Evolutionary conservation across 176 grass and related monocot genomes (phyloP).

Genomic region (Chrysopogon serrulatus): DNA sequence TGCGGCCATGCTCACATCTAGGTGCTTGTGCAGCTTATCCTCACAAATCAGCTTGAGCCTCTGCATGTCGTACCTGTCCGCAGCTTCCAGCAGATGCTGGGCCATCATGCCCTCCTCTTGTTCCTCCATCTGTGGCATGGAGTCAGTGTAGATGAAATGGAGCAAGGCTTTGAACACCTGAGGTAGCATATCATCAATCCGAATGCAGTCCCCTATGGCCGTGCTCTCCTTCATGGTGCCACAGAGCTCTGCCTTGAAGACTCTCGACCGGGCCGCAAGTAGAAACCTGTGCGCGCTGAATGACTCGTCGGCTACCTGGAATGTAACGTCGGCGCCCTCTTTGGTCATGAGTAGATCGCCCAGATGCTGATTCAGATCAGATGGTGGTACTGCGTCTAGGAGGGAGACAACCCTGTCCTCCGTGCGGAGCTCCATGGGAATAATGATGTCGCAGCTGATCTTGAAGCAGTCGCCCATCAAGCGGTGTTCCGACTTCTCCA

Average conservation of each 20-base stretch:
- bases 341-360: not conserved
- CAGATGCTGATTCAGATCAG: conserved; percentile 22
- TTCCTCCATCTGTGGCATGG: conserved; percentile 8
- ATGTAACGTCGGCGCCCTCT: conserved; percentile 26
- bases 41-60: too few species aligned
- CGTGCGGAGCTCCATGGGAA: not conserved
- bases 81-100: conserved; percentile 34
- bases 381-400: not conserved
- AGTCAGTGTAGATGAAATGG: conserved; percentile 32
- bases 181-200: not conserved
- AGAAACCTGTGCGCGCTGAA: conserved; percentile 18
- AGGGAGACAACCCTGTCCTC: not conserved
- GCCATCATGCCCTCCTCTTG: not conserved
- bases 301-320: conserved; percentile 21
- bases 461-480: conserved; percentile 4
- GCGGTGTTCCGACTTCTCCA: conserved; percentile 16
- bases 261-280: not conserved
- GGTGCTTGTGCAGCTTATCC: too few species aligned
- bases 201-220: not conserved
- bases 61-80: conserved; percentile 31
- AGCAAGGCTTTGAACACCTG: too few species aligned
- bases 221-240: not conserved
- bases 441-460: conserved; percentile 6
- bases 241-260: not conserved
- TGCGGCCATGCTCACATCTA: too few species aligned